A percentile compares a stretch with the other conserved stretches of the same genome.
These are phyloP conservation scores for Coemansia sp. DNA, from an alignment of 192 early-diverging fungal genomes.

Conservation along the genomic window DNA sequence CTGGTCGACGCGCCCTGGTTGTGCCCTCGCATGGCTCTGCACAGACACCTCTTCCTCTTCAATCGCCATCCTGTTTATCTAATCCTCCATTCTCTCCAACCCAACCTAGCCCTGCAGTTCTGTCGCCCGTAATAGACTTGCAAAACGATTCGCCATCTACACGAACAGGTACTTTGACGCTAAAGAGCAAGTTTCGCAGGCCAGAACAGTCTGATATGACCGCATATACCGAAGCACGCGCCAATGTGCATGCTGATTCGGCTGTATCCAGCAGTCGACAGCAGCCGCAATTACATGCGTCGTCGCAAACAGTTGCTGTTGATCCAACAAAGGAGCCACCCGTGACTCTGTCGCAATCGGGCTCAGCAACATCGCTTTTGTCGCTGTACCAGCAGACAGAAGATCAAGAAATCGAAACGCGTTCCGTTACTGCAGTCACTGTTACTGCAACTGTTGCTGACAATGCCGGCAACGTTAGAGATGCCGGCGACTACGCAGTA, in stretches of 20 bases:
- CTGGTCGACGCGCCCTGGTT: constrained; percentile 10
- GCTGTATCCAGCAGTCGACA: not conserved
- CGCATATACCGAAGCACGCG: constrained; percentile 5
- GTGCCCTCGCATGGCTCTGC: constrained; percentile 7
- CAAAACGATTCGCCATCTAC: too few relatives aligned
- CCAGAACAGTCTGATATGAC: not conserved
- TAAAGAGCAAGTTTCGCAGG: not conserved
- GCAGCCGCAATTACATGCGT: not conserved
- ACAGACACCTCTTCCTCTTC: not conserved
- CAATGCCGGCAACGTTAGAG: constrained; percentile 14
- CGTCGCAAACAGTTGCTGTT: constrained; percentile 3
- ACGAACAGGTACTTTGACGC: too few relatives aligned
- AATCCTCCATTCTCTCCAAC: constrained; percentile 11
- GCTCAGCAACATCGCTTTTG: constrained; percentile 2
- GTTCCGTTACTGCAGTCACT: not conserved
- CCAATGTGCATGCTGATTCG: not conserved
- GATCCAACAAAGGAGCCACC: not conserved
- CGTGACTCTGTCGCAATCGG: not conserved
- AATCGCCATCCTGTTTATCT: constrained; percentile 7
- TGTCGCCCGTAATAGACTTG: not conserved
- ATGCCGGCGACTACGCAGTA: constrained; percentile 12
- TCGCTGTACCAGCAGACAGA: constrained; percentile 6
- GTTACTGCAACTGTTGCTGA: not conserved
- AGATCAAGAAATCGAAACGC: not conserved
- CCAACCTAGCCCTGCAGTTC: not conserved